Evolutionary conservation across 2,329 filamentous ascomycete species (phyloP).

Genomic region (Epichloe amarillans): DNA sequence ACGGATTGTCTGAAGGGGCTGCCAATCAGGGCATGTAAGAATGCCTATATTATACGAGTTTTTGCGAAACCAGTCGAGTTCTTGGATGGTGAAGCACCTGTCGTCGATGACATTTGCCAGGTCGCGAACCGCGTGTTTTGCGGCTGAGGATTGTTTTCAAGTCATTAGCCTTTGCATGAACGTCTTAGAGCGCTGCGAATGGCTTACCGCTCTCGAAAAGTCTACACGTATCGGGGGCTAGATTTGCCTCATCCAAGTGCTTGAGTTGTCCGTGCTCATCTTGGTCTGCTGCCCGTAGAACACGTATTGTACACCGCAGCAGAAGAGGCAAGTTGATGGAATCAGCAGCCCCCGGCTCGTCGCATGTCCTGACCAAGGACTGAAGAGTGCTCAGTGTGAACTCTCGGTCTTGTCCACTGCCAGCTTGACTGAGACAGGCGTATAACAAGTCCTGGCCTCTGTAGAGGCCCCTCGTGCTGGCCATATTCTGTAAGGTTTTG

Average conservation of each 20-base stretch:
- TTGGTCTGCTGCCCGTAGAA: constrained; percentile 31
- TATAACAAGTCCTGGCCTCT: constrained; percentile 49
- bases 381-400: constrained; percentile 34
- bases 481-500: constrained; percentile 46
- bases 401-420: constrained; percentile 46
- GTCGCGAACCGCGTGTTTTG: constrained; percentile 18
- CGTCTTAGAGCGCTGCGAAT: not conserved
- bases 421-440: constrained; percentile 67
- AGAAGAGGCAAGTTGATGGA: constrained; percentile 22
- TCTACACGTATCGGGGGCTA: constrained; percentile 38
- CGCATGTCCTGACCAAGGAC: constrained; percentile 17
- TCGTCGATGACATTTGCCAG: constrained; percentile 25
- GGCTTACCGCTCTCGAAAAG: constrained; percentile 32
- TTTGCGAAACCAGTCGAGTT: constrained; percentile 74
- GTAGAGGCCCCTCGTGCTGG: constrained; percentile 33
- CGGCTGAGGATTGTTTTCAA: constrained; percentile 11
- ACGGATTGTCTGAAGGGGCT: constrained; percentile 37
- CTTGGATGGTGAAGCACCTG: constrained; percentile 44
- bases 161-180: not conserved
- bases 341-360: constrained; percentile 7
- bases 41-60: constrained; percentile 70
- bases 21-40: constrained; percentile 42
- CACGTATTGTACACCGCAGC: constrained; percentile 37
- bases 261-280: constrained; percentile 12
- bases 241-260: not conserved